phyloP scores from a whole-genome alignment of 1,284 basidiomycete genomes.

The Mycena sp. region DNA sequence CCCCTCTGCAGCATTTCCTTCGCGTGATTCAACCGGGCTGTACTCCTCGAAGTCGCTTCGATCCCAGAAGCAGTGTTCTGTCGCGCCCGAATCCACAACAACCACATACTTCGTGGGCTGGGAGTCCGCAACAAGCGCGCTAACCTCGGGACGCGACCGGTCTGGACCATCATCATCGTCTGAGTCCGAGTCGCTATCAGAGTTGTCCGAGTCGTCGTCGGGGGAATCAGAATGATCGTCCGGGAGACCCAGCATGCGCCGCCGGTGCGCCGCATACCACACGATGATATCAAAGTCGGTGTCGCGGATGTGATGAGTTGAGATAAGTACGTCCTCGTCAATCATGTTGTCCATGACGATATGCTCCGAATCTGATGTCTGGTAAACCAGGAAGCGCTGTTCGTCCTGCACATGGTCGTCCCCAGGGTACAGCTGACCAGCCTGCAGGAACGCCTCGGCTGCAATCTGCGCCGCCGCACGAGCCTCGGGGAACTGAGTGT shows the following conservation, averaged over 20 bases:
- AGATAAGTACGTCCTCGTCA: background rate
- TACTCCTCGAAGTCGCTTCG: constrained; percentile 29
- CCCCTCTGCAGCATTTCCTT: constrained; percentile 31
- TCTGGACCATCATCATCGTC: background rate
- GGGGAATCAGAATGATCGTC: background rate
- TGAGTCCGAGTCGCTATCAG: background rate
- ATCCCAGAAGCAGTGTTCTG: constrained; percentile 37
- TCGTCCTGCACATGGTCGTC: background rate
- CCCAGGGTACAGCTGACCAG: constrained; percentile 8
- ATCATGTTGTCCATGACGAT: background rate
- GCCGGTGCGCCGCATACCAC: background rate
- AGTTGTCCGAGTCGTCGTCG: background rate
- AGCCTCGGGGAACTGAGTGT: background rate
- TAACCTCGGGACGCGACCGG: background rate
- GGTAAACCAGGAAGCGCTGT: constrained; percentile 7
- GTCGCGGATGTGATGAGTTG: background rate
- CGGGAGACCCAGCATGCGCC: background rate
- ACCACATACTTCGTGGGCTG: background rate
- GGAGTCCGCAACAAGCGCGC: background rate
- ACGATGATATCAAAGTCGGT: background rate
- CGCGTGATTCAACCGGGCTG: background rate
- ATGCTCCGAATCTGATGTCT: constrained; percentile 3
- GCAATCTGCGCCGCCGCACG: background rate
- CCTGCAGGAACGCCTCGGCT: background rate
- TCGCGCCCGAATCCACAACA: constrained; percentile 34